phyloP scores from a whole-genome alignment of 345 rosid species.

The Brassica napus region Da-Ae NC_063441.1:14279001-14279500 shows the following conservation, averaged over 20 bases:
- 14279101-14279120: background rate
- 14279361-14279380: background rate
- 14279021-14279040: too few species aligned
- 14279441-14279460: too few species aligned
- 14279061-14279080: background rate
- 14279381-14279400: background rate
- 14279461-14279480: background rate
- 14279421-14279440: background rate
- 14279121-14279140: background rate
- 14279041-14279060: too few species aligned
- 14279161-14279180: background rate
- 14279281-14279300: constrained; percentile 25
- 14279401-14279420: background rate
- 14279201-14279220: background rate
- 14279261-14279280: constrained; percentile 8
- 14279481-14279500: background rate
- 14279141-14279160: background rate
- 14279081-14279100: too few species aligned
- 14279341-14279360: background rate
- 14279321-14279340: constrained; percentile 19
- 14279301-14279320: constrained; percentile 16
- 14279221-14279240: background rate
- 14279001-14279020: background rate
- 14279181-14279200: background rate
- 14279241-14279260: constrained; percentile 1